A percentile compares a stretch with the other conserved stretches of the same genome.
Evolutionary conservation across 2,329 filamentous ascomycete species (phyloP).

Genomic region (Chrysoporthe austroafricana): DNA sequence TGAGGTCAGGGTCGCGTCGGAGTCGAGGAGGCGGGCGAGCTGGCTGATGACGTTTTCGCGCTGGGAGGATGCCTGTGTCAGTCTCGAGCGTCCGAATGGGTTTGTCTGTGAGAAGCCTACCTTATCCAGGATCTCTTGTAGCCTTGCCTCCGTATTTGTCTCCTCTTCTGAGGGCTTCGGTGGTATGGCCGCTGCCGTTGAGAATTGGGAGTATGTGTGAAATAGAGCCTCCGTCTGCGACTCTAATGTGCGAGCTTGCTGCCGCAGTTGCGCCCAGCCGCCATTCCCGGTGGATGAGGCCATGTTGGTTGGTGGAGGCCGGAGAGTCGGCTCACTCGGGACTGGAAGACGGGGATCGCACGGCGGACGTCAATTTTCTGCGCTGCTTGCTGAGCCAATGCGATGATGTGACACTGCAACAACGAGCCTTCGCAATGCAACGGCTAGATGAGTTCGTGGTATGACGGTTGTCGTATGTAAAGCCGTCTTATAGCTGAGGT

Average conservation of each 20-base stretch:
- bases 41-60: conserved; percentile 81
- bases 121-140: conserved; percentile 84
- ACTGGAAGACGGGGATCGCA: not conserved
- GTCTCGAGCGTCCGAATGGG: not conserved
- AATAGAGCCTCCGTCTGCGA: conserved; percentile 89
- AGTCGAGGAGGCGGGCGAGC: conserved; percentile 87
- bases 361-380: not conserved
- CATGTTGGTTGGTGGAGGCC: conserved; percentile 44
- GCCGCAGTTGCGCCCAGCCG: conserved; percentile 92
- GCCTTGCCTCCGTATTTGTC: conserved; percentile 73
- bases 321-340: not conserved
- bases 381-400: not conserved
- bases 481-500: not conserved
- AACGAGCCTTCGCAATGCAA: not conserved
- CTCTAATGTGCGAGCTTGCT: conserved; percentile 87
- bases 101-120: conserved; percentile 46
- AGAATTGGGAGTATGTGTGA: conserved; percentile 89
- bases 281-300: conserved; percentile 57
- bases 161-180: conserved; percentile 87
- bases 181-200: conserved; percentile 77
- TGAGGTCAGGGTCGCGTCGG: conserved; percentile 81
- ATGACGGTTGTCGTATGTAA: not conserved
- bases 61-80: conserved; percentile 50
- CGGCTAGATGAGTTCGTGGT: not conserved
- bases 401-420: not conserved